Conservation (phyloP, 768 basidiomycete genomes). For the Lentinula edodes region DNA sequence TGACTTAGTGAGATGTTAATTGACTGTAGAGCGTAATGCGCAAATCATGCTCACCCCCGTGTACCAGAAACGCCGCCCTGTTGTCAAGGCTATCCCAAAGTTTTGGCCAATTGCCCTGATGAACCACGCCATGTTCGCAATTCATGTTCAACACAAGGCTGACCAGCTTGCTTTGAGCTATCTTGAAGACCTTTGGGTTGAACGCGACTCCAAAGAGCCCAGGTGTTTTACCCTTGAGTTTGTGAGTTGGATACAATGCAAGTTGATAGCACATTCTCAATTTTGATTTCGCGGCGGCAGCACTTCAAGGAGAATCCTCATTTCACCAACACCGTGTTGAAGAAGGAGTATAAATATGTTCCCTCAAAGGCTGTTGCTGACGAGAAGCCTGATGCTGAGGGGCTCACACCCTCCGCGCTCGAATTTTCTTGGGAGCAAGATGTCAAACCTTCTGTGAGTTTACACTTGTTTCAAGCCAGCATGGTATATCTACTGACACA, state of each 20-base stretch:
- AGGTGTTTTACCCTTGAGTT: slow-evolving; percentile 85
- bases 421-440: slow-evolving; percentile 79
- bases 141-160: slow-evolving; percentile 64
- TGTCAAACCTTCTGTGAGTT: slow-evolving; percentile 53
- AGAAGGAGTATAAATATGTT: slow-evolving; percentile 76
- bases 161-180: slow-evolving; percentile 82
- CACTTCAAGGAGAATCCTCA: slow-evolving; percentile 84
- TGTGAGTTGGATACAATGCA: slow-evolving; percentile 43
- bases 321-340: slow-evolving; percentile 70
- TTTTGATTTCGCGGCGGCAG: slow-evolving; percentile 30
- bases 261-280: not conserved
- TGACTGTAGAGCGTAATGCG: slow-evolving; percentile 54
- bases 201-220: slow-evolving; percentile 65
- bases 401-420: slow-evolving; percentile 72
- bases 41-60: slow-evolving; percentile 52
- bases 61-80: slow-evolving; percentile 66
- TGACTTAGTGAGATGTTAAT: not conserved
- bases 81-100: slow-evolving; percentile 61
- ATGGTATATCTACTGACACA: not conserved
- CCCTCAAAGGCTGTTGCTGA: slow-evolving; percentile 45
- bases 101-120: slow-evolving; percentile 87
- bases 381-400: slow-evolving; percentile 65
- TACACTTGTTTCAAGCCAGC: not conserved
- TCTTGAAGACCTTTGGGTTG: slow-evolving; percentile 82
- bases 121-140: slow-evolving; percentile 59